Base-by-base conservation (phyloP, 2,329 filamentous ascomycete species). In the Xylaria sp. region DNA sequence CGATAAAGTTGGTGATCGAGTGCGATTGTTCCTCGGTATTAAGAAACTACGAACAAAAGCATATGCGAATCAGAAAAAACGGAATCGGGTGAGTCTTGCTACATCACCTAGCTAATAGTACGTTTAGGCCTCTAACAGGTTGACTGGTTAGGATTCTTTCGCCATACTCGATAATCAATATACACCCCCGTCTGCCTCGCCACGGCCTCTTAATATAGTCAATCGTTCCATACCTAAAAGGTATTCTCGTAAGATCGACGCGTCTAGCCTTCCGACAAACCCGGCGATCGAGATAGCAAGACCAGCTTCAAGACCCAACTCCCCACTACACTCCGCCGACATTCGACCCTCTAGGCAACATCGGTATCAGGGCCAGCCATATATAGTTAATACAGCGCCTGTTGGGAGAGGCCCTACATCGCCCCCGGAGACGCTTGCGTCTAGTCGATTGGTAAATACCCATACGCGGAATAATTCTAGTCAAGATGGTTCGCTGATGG, bases 1-100 rank as follows among this genome's bases (percentile, higher is more conserved):
- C 74, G 97, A 97, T 74, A 99, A 98, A 81, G 93, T 99, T 72
- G 96, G 96, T 71, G 96, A 99, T 80, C 90, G 96, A 62, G 95
- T 99, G 42, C 92, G 95, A 71, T 91, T 99, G 69, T 94, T 93
- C 76, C 86, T 94, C 70, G 90, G 91, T 72, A 94, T 95, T 78
- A 95, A 95, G 82, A 92, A 93, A 79, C 84, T 96, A 65, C 86
- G 93, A 72, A 93, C 90, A 64, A 93, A 90, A 79, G 88, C 91
- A 4, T 91, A 92, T 73, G 88, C 91, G 67, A 93, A 92, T 75
- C 89, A 91, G 75, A 93, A 92, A 81, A 94, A 93, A 83, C 89
- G 93, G 69, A 93, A 97, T 83, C 88, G 95, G 84, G 94, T 97
- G 85, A 82, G 86, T 81, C 3, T 21, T 39, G 24, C 14, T 24